phyloP scores from a whole-genome alignment of 768 basidiomycete species.

The Dendrothele bispora region DNA sequence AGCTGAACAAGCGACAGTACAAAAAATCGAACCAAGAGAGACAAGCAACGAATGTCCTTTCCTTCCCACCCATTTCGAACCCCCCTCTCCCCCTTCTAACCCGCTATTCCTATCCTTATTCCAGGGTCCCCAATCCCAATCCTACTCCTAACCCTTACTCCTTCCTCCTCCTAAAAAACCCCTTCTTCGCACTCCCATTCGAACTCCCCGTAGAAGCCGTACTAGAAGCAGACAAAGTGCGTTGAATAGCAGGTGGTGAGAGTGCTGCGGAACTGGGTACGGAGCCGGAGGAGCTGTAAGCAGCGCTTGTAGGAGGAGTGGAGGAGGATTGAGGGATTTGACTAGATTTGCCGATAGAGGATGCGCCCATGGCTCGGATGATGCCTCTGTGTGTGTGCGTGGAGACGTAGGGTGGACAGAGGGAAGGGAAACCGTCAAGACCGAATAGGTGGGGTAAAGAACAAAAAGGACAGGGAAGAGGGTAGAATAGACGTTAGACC shows the following conservation, averaged over 20 bases:
- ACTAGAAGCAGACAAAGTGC: not conserved
- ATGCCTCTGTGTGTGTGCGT: slow-evolving; percentile 42
- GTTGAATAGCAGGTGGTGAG: no score
- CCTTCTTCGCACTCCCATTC: slow-evolving; percentile 3
- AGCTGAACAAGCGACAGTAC: no score
- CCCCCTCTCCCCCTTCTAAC: no score
- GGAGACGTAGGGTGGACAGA: not conserved
- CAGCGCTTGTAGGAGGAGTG: no score
- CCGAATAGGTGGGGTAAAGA: no score
- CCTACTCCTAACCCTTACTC: slow-evolving; percentile 6
- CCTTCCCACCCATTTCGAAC: no score
- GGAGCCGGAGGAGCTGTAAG: slow-evolving; percentile 5
- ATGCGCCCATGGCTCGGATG: slow-evolving; percentile 48
- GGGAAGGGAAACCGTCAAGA: not conserved
- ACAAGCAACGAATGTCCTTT: no score
- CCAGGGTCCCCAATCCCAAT: slow-evolving; percentile 3
- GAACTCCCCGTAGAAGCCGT: not conserved
- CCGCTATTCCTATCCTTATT: no score
- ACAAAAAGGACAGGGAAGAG: no score
- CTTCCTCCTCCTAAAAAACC: slow-evolving; percentile 9
- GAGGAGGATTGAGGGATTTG: slow-evolving; percentile 1
- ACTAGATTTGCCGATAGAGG: slow-evolving; percentile 29
- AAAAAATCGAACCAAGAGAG: no score
- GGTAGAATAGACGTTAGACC: not conserved
- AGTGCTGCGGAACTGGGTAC: not conserved